Conservation (phyloP, 805 yeast species). For the Barnettozyma salicaria region DNA sequence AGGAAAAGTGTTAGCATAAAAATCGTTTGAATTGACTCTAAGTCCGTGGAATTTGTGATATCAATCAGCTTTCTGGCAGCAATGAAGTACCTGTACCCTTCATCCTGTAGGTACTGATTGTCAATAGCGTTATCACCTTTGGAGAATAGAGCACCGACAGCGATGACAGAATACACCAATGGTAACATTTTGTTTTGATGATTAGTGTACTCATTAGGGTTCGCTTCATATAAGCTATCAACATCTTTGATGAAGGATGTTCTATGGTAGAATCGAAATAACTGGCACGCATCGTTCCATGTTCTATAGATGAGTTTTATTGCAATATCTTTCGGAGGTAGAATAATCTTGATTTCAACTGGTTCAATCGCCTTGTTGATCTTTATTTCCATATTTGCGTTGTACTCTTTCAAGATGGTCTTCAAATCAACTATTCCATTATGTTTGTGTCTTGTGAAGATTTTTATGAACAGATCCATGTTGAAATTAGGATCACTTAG, state of each 20-base stretch:
- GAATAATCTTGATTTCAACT: slow-evolving; percentile 44
- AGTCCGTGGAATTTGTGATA: slow-evolving; percentile 78
- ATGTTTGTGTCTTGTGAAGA: slow-evolving; percentile 16
- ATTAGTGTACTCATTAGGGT: slow-evolving; percentile 68
- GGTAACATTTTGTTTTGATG: slow-evolving; percentile 79
- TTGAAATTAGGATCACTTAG: slow-evolving; percentile 14
- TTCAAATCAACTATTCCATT: slow-evolving; percentile 19
- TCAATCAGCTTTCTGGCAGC: slow-evolving; percentile 84
- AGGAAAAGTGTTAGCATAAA: slow-evolving; percentile 81
- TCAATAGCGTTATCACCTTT: slow-evolving; percentile 29
- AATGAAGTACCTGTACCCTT: slow-evolving; percentile 77
- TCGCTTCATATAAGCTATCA: slow-evolving; percentile 70
- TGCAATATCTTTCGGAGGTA: slow-evolving; percentile 77
- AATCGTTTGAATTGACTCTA: slow-evolving; percentile 77
- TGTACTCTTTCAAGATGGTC: slow-evolving; percentile 15
- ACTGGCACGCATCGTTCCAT: slow-evolving; percentile 81
- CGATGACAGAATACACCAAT: slow-evolving; percentile 75
- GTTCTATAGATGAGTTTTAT: slow-evolving; percentile 66
- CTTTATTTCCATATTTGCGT: slow-evolving; percentile 6
- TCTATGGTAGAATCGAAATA: slow-evolving; percentile 81
- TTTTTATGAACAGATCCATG: slow-evolving; percentile 13
- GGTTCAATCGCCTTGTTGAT: slow-evolving; percentile 30
- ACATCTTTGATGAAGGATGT: slow-evolving; percentile 74
- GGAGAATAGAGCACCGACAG: slow-evolving; percentile 77
- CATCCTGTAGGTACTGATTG: slow-evolving; percentile 39